Evolutionary conservation across 2,329 filamentous ascomycete species (phyloP), one percentile per base, ranked within the genome.

Genomic region (Penicillium sp.): DNA sequence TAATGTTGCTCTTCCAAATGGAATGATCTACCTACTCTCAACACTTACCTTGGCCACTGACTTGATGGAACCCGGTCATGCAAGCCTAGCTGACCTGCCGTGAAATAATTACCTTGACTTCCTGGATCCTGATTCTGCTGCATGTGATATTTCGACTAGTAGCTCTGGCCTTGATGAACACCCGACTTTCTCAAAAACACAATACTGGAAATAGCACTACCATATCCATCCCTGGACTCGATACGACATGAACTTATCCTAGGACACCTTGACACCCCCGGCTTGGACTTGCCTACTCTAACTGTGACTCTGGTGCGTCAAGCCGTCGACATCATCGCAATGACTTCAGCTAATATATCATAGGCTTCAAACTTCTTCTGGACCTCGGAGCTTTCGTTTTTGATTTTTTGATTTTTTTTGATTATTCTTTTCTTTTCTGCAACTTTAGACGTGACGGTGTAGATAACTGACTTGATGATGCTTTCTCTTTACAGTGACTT

Each of bases 381-480:
- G 63, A 66, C 65, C 59, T 56, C 53, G 64, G 62, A 61, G 25
- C 42, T 50, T 8, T 27, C 53, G 29, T 50, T 47, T 54, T 49
- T 23, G 35, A 8, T 19, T 14, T 14, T 44, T 49, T 59, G 26
- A 11, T 55, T 51, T 37, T 50, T 54, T 60, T 49, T 59, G 23
- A 11, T 55, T 50, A 26, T 50, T 49, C 35, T 57, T 54, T 54
- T 59, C 29, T 42, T 50, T 54, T 27, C 16, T 35, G 23, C 27
- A 26, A 14, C 44, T 33, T 44, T 61, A 11, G 35, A 37, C 47
- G 37, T 64, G 53, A 58, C 57, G 59, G 59, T 64, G 65, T 71
- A 60, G 68, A 63, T 66, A 60, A 73, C 72, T 74, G 62, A 74
- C 72, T 65, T 62, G 53, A 62, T 57, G 55, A 57, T 62, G 50